Conservation (phyloP, 202 grass and related monocot genomes). For the Carex sylvatica region DNA sequence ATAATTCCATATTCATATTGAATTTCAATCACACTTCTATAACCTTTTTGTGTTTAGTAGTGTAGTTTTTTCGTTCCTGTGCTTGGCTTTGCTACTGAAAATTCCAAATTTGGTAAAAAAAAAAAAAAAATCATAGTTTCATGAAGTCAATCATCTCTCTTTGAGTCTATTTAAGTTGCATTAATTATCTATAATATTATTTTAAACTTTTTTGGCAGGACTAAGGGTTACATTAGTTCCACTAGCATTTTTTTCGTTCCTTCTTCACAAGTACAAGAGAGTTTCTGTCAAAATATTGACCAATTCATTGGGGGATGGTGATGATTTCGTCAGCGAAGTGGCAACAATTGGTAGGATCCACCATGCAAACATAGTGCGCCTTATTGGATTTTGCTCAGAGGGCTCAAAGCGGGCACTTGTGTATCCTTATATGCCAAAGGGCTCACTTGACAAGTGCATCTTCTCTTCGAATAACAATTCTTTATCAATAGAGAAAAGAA, state of each 20-base stretch:
- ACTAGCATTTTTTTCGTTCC: no score
- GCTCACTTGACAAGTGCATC: conserved; percentile 43
- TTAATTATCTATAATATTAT: no score
- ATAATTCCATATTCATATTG: no score
- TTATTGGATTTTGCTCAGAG: conserved; percentile 37
- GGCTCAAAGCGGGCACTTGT: conserved; percentile 26
- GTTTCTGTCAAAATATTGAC: conserved; percentile 45
- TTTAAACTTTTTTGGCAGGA: not conserved
- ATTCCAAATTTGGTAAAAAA: no score
- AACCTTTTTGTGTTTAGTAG: no score
- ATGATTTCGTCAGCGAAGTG: conserved; percentile 38
- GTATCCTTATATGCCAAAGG: conserved; percentile 38
- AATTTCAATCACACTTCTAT: no score
- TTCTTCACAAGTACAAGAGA: conserved; percentile 22
- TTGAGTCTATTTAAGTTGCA: no score
- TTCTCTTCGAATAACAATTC: not conserved
- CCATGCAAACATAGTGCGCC: conserved; percentile 42
- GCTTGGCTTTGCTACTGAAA: no score
- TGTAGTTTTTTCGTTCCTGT: no score
- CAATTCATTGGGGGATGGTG: conserved; percentile 32
- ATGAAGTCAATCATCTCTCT: no score
- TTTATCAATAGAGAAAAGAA: conserved; percentile 13
- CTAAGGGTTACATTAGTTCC: not conserved
- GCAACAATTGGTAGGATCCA: conserved; percentile 41
- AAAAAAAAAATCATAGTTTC: no score